A percentile compares a stretch with the other conserved stretches of the same genome.
These are phyloP conservation scores for Penicillium sp. DNA, from an alignment of 2,329 filamentous ascomycete species.

Conservation along the genomic window DNA sequence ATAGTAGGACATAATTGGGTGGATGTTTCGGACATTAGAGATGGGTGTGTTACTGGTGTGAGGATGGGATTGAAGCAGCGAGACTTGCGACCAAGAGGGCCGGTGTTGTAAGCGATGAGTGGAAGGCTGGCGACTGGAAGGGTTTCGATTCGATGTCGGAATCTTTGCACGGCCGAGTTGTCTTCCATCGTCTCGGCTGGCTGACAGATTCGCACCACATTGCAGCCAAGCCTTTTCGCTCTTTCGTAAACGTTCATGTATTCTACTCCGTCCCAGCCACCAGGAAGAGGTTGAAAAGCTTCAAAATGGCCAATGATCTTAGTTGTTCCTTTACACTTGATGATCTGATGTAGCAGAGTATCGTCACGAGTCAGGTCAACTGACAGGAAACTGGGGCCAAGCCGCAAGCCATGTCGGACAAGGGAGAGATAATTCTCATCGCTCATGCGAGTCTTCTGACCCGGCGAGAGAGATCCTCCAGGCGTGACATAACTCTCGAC, in stretches of 20 bases:
- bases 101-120: conserved; percentile 68
- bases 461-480: conserved; percentile 27
- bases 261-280: conserved; percentile 60
- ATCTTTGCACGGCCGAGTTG: conserved; percentile 62
- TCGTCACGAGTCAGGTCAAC: conserved; percentile 64
- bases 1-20: conserved; percentile 54
- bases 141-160: conserved; percentile 56
- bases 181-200: conserved; percentile 62
- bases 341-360: conserved; percentile 54
- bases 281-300: conserved; percentile 44
- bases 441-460: conserved; percentile 31
- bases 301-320: conserved; percentile 65
- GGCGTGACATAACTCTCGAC: conserved; percentile 41
- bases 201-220: conserved; percentile 65
- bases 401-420: conserved; percentile 62
- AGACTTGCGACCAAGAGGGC: conserved; percentile 64
- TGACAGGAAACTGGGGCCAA: conserved; percentile 66
- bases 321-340: conserved; percentile 57
- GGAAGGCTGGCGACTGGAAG: conserved; percentile 54
- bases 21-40: conserved; percentile 50
- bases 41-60: conserved; percentile 61
- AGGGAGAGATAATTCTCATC: conserved; percentile 58
- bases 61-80: conserved; percentile 68
- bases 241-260: conserved; percentile 63
- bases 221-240: conserved; percentile 62